Evolutionary conservation across 768 basidiomycete species (phyloP), one percentile per base, ranked within the genome.

Genomic region (Hemileccinum impolitum): DNA sequence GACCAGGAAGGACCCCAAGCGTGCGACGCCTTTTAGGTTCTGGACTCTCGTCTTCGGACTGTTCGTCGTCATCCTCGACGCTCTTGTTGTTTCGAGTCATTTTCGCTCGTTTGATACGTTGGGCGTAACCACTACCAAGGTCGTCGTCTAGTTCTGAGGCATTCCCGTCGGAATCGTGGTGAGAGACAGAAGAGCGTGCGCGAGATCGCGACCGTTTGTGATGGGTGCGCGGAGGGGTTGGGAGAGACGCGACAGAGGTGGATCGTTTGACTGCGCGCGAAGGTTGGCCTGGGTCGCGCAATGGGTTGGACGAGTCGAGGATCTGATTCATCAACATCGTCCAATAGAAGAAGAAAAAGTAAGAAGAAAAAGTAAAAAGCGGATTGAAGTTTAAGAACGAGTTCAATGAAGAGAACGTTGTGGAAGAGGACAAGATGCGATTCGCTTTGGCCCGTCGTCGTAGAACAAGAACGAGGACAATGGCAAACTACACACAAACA

Each of bases 141-240:
- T 54, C 50, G 31, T 56, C 53, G 39, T 63, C 67, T 12, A 51
- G 45, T n/a, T 62, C 76, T 31, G 71, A 72, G 51, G 68, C 71
- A 51, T 64, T 72, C 25, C 61, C 66, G 25, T 73, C 68, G 9
- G 67, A 64, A 49, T 75, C 76, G 51, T 64, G 68, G 50, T 79
- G 75, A 19, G 77, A 78, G 35, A 75, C 74, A 30, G 72, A 72
- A 15, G 75, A 74, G 0, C 67, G 68, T 41, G 72, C 63, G 18
- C 75, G 73, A 7, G 69, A 61, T 34, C 71, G 72, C 47, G 75
- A 66, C 17, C 72, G 73, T 52, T 75, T 82, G 48, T 77, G 72
- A 42, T 69, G 73, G 8, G 83, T 85, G 25, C 79, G 69, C 0
- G 85, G 85, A 18, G 84, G 85, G 0, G 85, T 87, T 32, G 82